These are phyloP conservation scores for Ambrosia hybrid DNA, from an alignment of 140 eudicot species.

Conservation along the genomic window DNA sequence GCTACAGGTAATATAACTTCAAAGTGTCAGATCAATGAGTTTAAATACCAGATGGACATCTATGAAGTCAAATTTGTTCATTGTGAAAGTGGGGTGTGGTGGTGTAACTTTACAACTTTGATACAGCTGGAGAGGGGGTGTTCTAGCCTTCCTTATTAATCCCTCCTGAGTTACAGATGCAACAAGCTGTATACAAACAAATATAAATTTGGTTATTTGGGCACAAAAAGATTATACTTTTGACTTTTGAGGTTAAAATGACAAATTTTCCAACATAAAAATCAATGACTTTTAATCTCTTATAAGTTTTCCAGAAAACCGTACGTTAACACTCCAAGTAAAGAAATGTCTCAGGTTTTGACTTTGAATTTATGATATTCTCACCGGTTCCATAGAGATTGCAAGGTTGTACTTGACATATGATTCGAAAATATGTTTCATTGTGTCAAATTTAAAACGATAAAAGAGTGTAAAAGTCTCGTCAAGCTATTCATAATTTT, in stretches of 20 bases:
- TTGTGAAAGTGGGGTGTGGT: background rate
- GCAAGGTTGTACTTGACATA: too few relatives aligned
- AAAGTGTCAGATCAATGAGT: constrained; percentile 4
- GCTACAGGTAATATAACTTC: background rate
- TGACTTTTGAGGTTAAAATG: constrained; percentile 2
- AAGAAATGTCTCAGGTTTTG: too few relatives aligned
- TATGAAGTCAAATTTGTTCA: background rate
- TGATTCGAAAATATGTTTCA: too few relatives aligned
- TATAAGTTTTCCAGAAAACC: background rate
- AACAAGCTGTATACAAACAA: constrained; percentile 51
- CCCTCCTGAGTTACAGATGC: constrained; percentile 82
- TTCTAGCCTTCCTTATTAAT: constrained; percentile 45
- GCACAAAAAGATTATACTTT: background rate
- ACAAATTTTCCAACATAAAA: background rate
- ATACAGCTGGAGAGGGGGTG: constrained; percentile 33
- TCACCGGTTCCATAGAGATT: too few relatives aligned
- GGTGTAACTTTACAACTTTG: constrained; percentile 46
- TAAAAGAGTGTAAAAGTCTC: too few relatives aligned
- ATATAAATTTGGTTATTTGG: background rate
- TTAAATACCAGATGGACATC: background rate
- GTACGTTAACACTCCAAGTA: background rate
- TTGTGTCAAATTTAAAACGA: too few relatives aligned
- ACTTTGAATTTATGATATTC: too few relatives aligned
- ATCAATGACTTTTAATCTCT: background rate
- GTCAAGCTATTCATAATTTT: too few relatives aligned